phyloP scores from a whole-genome alignment of 2,329 filamentous ascomycete genomes.

The Esteya vermicola region DNA sequence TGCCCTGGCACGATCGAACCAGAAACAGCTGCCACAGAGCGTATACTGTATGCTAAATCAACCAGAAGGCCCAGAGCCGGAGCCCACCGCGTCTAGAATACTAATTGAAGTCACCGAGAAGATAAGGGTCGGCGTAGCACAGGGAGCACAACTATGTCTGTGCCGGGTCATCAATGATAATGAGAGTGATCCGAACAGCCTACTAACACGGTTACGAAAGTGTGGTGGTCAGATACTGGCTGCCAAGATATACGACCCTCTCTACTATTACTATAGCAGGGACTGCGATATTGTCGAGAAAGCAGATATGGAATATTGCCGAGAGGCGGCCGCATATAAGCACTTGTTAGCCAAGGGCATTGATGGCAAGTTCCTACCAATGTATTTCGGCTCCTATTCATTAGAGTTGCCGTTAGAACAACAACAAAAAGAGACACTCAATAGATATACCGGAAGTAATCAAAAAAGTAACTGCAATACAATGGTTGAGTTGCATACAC shows the following conservation, averaged over 20 bases:
- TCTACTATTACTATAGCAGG: slow-evolving; percentile 10
- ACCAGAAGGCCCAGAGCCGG: slow-evolving; percentile 4
- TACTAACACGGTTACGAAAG: not conserved
- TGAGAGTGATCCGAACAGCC: not conserved
- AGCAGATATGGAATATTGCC: slow-evolving; percentile 10
- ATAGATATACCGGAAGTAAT: not conserved
- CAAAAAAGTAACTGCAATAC: not conserved
- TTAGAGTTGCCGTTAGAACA: slow-evolving; percentile 4
- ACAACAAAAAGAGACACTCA: slow-evolving; percentile 2
- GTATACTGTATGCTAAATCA: slow-evolving; percentile 9
- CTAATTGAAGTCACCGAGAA: slow-evolving; percentile 5
- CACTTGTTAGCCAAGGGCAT: slow-evolving; percentile 6
- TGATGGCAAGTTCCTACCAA: slow-evolving; percentile 8
- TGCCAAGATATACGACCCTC: slow-evolving; percentile 10
- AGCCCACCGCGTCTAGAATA: not conserved
- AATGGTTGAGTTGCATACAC: no score
- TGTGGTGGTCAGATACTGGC: not conserved
- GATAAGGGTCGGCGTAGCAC: not conserved
- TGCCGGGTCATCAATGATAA: slow-evolving; percentile 5
- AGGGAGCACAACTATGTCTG: slow-evolving; percentile 6
- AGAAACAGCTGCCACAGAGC: slow-evolving; percentile 8
- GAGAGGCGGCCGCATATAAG: slow-evolving; percentile 8
- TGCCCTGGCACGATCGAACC: slow-evolving; percentile 3
- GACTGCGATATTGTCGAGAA: slow-evolving; percentile 8
- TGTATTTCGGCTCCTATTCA: slow-evolving; percentile 7